Base-by-base conservation (phyloP, 208 protist genomes). In the Leishmania martiniquensis region DNA sequence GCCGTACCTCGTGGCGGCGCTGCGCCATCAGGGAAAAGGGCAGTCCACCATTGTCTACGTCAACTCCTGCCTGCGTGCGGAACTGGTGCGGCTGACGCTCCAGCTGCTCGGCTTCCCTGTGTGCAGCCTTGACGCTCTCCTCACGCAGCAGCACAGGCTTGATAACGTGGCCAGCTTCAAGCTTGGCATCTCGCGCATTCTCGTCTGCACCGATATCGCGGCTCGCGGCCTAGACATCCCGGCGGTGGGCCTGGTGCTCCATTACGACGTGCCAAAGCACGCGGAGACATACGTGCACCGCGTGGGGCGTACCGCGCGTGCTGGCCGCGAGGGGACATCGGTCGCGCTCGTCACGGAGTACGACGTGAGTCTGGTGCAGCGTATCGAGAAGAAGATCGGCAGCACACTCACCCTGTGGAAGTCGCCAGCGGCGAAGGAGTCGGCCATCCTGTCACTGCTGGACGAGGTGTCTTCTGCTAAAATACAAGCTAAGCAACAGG, bases 151-250 rank as follows among this genome's bases (percentile, higher is more conserved):
- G 72, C 97, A 99, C 75, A 91, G 99, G 57, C 92, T 99, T 44
- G 89, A 97, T 51, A 99, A 99, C 88, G 98, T 99, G 76, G 86
- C 93, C 17, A 90, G 98, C 63, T 99, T 99, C 93, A 96, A 99
- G 82, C 79, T 93, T 9, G 98, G 98, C 72, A 86, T 91, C 62
- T 76, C 91, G 34, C 92, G 98, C 49, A 89, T 98, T 59, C 78
- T 98, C n/a, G 90, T 98, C 52, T 91, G 88, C 42, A 98, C 96
- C 9, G 96, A 98, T 71, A 95, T 98, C 52, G 93, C 94, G n/a
- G 91, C 93, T n/a, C 85, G 99, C 65, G 99, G 99, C 66, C 88
- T 99, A 1, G 98, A 99, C 80, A 99, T 99, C 54, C 98, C 98
- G 0, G 81, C 78, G 0, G 98, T 99, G 1, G 95, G 98, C 67